Base-by-base conservation (phyloP, 441 rosid genomes). In the Capsella rubella region DNA sequence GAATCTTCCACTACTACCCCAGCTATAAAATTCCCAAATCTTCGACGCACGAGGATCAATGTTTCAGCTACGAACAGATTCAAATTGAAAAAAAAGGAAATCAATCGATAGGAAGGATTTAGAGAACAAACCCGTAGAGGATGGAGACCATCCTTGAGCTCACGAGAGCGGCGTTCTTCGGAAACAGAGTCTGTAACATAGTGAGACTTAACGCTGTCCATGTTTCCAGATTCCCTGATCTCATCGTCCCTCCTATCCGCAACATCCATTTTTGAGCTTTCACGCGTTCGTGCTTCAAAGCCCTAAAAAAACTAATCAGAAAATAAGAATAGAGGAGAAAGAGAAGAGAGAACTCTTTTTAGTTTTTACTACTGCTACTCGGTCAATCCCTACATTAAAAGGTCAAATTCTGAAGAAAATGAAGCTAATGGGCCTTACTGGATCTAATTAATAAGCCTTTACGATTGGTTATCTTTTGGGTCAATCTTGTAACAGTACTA, bases 141-240 rank as follows among this genome's bases (percentile, higher is more conserved):
- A 76, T 95, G 98, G 21, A 93, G 80, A 54, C 96, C 89, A 73
- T 89, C 91, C 68, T 95, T 91, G 74, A 90, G 93, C 18, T 91
- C 99, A 51, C 89, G 95, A 43, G 90, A 85, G 34, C 81, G 84
- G 75, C 96, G 94, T 77, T 95, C 93, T 76, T 95, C 92, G 63
- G 82, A 12, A 43, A 61, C 62, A 15, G 73, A 68, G 67, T 77
- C 82, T 13, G 80, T 55, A 54, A 49, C 66, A 14, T 74, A 46
- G 25, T 58, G 74, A 35, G 74, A 71, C 57, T 70, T 70, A 16
- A 82, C 27, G 64, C 53, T 83, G 13, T 45, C 63, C 51, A 63
- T 65, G 55, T 69, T 64, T 13, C 60, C 67, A 0, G 76, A 73
- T 55, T 66, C 81, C 47, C 71, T 76, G 71, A 71, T 82, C 66